These are phyloP conservation scores for Tetradesmus obliquus DNA, from an alignment of 139 green algal species.

Conservation along the genomic window DNA sequence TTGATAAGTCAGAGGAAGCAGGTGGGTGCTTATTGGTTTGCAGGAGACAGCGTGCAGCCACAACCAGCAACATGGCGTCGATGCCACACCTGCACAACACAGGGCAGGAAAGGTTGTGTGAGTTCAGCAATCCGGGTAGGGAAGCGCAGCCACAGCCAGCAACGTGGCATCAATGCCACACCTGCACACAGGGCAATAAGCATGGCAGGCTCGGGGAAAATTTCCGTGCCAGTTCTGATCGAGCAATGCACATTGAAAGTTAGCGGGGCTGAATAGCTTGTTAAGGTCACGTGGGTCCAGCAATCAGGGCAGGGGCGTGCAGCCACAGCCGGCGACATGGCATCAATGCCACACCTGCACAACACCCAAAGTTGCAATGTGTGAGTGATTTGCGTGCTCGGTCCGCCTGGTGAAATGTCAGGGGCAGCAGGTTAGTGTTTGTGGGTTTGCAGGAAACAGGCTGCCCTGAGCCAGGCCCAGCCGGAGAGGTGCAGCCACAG, in stretches of 20 bases:
- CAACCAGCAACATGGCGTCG: no score
- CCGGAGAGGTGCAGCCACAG: slow-evolving; percentile 53
- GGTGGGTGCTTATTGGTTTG: no score
- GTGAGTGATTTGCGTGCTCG: no score
- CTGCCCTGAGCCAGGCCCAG: slow-evolving; percentile 51
- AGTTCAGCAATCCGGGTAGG: background rate
- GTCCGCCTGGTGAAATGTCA: no score
- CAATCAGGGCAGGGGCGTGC: background rate
- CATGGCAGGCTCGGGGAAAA: background rate
- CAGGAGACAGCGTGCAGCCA: slow-evolving; percentile 14
- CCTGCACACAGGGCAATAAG: slow-evolving; percentile 13
- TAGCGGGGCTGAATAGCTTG: no score
- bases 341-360: slow-evolving; percentile 53
- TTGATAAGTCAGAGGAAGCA: no score
- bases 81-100: background rate
- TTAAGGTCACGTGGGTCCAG: no score
- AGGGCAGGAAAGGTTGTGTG: no score
- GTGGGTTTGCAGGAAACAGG: background rate
- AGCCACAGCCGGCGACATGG: slow-evolving; percentile 61
- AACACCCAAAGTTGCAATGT: background rate
- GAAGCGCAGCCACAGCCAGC: slow-evolving; percentile 55
- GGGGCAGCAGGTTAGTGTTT: no score
- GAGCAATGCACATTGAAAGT: no score
- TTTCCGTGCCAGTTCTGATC: background rate
- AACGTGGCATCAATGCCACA: slow-evolving; percentile 65